Percentiles rank a stretch among this genome's conserved stretches.
Evolutionary conservation across 2,329 filamentous ascomycete species (phyloP).

Genomic region (Exophiala alcalophila): DNA sequence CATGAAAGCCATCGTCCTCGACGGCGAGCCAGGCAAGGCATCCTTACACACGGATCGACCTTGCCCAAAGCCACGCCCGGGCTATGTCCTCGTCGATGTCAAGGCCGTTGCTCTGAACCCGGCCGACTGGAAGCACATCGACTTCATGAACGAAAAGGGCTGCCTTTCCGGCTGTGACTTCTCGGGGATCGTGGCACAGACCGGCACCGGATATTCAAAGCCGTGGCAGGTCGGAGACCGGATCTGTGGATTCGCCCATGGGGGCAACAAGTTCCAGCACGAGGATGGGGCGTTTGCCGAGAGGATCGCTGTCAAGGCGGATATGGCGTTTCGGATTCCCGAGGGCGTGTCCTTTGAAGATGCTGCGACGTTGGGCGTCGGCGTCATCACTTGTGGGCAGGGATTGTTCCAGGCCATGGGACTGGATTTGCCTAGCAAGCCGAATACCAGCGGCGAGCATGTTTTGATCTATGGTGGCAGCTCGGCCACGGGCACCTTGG

Average conservation of each 20-base stretch:
- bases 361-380: conserved; percentile 36
- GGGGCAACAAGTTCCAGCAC: conserved; percentile 32
- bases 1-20: conserved; percentile 39
- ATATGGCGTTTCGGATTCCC: conserved; percentile 34
- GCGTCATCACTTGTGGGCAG: conserved; percentile 42
- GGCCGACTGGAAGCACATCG: conserved; percentile 55
- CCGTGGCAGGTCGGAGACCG: conserved; percentile 44
- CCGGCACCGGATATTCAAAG: conserved; percentile 22
- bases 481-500: conserved; percentile 39
- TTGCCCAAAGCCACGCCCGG: conserved; percentile 43
- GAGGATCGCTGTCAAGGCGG: conserved; percentile 33
- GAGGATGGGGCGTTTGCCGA: conserved; percentile 39
- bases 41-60: conserved; percentile 35
- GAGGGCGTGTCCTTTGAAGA: conserved; percentile 33
- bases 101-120: conserved; percentile 54
- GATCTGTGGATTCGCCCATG: conserved; percentile 39
- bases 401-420: conserved; percentile 35
- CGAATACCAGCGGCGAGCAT: conserved; percentile 27
- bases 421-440: conserved; percentile 27
- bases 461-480: conserved; percentile 42
- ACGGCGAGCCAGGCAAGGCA: conserved; percentile 31
- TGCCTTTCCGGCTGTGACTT: conserved; percentile 40
- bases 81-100: conserved; percentile 54
- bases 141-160: conserved; percentile 34
- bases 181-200: conserved; percentile 33